Percentiles rank a stretch among this genome's conserved stretches.
Conservation (phyloP, 768 basidiomycete species). For the Crucibulum laeve region DNA sequence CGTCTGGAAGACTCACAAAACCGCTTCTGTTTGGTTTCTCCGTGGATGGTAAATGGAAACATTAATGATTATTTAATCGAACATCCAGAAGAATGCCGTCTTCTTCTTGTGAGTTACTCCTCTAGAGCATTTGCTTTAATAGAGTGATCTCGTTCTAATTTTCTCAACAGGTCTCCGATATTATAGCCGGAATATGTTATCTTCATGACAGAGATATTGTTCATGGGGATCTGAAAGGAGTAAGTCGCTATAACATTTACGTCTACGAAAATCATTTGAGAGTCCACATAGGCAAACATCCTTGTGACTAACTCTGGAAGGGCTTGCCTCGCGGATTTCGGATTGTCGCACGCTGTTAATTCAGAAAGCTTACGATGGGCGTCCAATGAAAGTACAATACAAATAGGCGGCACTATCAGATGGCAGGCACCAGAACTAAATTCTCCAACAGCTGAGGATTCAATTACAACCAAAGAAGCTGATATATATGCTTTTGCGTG, state of each 20-base stretch:
- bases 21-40: conserved; percentile 9
- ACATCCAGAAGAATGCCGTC: conserved; percentile 1
- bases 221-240: conserved; percentile 18
- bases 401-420: not conserved
- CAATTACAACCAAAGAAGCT: not conserved
- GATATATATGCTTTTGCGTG: conserved; percentile 11
- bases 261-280: not conserved
- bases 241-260: conserved; percentile 3
- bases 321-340: conserved; percentile 9
- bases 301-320: conserved; percentile 6
- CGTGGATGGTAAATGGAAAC: conserved; percentile 13
- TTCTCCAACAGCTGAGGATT: not conserved
- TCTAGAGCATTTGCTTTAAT: not conserved
- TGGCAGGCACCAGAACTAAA: conserved; percentile 11
- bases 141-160: not conserved
- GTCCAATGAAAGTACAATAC: not conserved
- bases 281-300: conserved; percentile 9
- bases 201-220: conserved; percentile 11
- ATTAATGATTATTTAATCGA: conserved; percentile 5
- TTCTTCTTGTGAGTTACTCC: conserved; percentile 4
- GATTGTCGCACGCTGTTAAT: conserved; percentile 1
- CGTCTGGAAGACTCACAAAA: conserved; percentile 2
- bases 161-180: conserved; percentile 6
- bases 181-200: conserved; percentile 12
- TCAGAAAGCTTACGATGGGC: not conserved